phyloP scores from a whole-genome alignment of 192 early-diverging fungal species.

The Umbelopsis isabellina region DNA sequence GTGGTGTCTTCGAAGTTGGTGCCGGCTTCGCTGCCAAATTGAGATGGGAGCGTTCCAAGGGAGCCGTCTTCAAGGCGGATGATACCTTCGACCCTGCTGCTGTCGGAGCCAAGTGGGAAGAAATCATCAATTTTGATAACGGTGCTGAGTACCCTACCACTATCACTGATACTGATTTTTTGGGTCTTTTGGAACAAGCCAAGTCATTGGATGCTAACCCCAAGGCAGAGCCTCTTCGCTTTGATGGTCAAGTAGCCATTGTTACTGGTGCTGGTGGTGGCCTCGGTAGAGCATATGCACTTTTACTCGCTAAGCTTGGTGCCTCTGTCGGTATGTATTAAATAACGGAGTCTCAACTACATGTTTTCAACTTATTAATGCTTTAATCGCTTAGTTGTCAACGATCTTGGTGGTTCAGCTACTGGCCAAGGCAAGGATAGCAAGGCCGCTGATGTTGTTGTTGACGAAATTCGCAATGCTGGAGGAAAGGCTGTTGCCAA shows the following conservation, averaged over 20 bases:
- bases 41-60: constrained; percentile 87
- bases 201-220: constrained; percentile 68
- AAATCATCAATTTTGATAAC: constrained; percentile 71
- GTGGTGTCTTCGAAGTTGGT: constrained; percentile 94
- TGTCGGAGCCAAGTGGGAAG: constrained; percentile 74
- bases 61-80: constrained; percentile 92
- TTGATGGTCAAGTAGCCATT: constrained; percentile 80
- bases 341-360: not conserved
- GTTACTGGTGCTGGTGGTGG: constrained; percentile 93
- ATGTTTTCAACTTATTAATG: not conserved
- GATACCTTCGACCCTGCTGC: constrained; percentile 81
- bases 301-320: constrained; percentile 82
- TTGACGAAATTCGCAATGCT: constrained; percentile 73
- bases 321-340: constrained; percentile 64
- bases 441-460: constrained; percentile 73
- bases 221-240: constrained; percentile 60
- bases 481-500: constrained; percentile 93
- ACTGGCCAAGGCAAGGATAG: constrained; percentile 46
- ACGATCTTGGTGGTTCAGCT: constrained; percentile 77
- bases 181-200: constrained; percentile 77
- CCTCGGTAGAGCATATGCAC: constrained; percentile 89
- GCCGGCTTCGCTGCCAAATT: constrained; percentile 93
- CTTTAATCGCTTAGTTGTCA: constrained; percentile 66
- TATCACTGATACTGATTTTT: constrained; percentile 83
- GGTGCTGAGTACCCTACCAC: constrained; percentile 70